A percentile compares a stretch with the other conserved stretches of the same genome.
Conservation (phyloP, 176 grass and related monocot species). For the Oryza glumipatula region DNA sequence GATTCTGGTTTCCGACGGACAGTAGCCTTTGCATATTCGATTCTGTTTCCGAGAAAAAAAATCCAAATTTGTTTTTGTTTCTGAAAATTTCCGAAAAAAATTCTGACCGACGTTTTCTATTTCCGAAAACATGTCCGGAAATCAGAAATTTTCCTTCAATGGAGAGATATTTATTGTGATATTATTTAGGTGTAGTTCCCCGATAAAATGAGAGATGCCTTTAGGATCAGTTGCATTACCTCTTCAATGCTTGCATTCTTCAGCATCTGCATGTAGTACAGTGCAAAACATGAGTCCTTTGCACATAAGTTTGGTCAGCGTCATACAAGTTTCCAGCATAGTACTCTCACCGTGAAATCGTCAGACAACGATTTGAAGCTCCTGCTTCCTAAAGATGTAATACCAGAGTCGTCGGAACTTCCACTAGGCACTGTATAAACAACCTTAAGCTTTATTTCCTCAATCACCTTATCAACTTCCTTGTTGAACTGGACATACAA, state of each 20-base stretch:
- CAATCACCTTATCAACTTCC: conserved; percentile 79
- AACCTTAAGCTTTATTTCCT: conserved; percentile 95
- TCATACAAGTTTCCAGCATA: neutral
- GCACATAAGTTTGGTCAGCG: conserved; percentile 5
- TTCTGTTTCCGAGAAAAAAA: too few species aligned
- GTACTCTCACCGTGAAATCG: conserved; percentile 63
- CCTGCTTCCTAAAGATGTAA: conserved; percentile 54
- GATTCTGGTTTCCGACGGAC: too few species aligned
- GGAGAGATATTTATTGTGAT: conserved; percentile 15
- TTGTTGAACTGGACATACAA: conserved; percentile 84
- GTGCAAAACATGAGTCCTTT: conserved; percentile 37
- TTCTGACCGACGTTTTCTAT: too few species aligned
- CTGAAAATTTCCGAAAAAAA: too few species aligned
- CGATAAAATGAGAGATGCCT: conserved; percentile 18
- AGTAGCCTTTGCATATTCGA: too few species aligned
- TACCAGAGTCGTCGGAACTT: conserved; percentile 62
- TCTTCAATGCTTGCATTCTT: conserved; percentile 85
- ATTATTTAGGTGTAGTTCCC: conserved; percentile 5
- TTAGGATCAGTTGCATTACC: conserved; percentile 42
- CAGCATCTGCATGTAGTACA: conserved; percentile 62
- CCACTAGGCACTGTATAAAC: conserved; percentile 62
- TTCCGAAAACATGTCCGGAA: too few species aligned
- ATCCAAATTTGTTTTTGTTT: too few species aligned
- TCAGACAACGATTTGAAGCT: conserved; percentile 52
- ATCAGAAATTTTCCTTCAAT: too few species aligned